Base-by-base conservation (phyloP, 2,329 filamentous ascomycete genomes). In the Hypoxylon rubiginosum region DNA sequence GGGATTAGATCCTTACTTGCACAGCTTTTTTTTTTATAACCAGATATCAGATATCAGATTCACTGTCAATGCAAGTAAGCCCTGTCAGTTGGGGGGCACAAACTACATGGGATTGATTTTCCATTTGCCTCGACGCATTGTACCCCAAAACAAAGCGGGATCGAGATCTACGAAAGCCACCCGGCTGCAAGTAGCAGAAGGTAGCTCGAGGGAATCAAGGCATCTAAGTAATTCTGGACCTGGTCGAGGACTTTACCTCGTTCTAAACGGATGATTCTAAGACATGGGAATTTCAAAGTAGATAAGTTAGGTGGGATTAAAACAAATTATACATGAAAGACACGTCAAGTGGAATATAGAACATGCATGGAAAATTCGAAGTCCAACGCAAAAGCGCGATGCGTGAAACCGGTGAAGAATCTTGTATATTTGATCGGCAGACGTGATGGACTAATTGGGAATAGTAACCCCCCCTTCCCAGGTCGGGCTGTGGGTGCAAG, bases 311-410 rank as follows among this genome's bases (percentile, higher is more conserved):
- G 34, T 39, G 19, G 17, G n/a, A 17, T 43, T 8, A 9, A 43
- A 43, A 43, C 11, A 2, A 43, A 11, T 43, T 43, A 21, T 43
- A 43, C 39, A 43, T 43, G 39, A 43, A 21, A 43, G n/a, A 43
- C 39, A 43, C 39, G 39, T 43, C 39, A 43, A 43, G 39, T 43
- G 39, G 39, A 43, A 43, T 43, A 43, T 43, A 43, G 39, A 43
- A 43, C 9, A 43, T 43, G 39, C 39, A 43, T 43, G 39, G 39
- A 43, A 43, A 43, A 10, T 43, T 43, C 39, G n/a, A 43, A 21
- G 17, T 17, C n/a, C 17, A 21, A 17, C 17, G 39, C 17, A 21
- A 43, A 21, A 43, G 17, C 36, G 8, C 39, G 17, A 10, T 17
- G 21, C 8, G 6, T 43, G 39, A 43, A 43, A 43, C 39, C 39